Evolutionary conservation across 805 yeast genomes (phyloP), one percentile per base, ranked within the genome.

Genomic region (Lipomyces yamadae): DNA sequence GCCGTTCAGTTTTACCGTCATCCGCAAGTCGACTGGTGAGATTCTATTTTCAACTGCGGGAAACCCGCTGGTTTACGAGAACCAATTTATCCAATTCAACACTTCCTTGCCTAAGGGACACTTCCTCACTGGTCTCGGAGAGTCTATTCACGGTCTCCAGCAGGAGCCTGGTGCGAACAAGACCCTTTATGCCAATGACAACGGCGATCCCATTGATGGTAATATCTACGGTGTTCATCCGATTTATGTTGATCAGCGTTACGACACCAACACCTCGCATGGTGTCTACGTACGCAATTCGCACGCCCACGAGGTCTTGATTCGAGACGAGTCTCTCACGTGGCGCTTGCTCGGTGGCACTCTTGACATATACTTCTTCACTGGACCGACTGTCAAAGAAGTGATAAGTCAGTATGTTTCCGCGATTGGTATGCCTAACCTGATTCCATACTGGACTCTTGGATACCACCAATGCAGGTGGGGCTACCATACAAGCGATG

Each of bases 381-480:
- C 67, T 4, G 84, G 52, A 76, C 78, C 56, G 76, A 81, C 15
- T 77, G 80, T 0, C 91, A 93, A 1, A 68, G 37, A 72, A 1
- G 79, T 90, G 32, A 82, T 85, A 50, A 71, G 78, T 50, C 79
- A 85, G 32, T 91, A 86, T 74, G 86, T 88, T 0, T 68, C 74
- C 1, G 74, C 91, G 13, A 85, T 92, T 0, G 96, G 96, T 0
- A 81, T 78, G 64, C 82, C 89, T 0, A 75, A 79, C 3, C 74
- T 91, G 29, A 96, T 96, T 1, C 86, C 84, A 65, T 64, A 88
- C 39, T 87, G 89, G 72, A 80, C 94, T 0, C 76, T 91, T n/a
- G 96, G 95, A 0, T 88, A 90, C 74, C 96, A 91, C 74, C 96
- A 91, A 76, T 90, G 93, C 72, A 83, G 96, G 75, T 91, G 96